A percentile compares a stretch with the other conserved stretches of the same genome.
phyloP scores from a whole-genome alignment of 805 yeast genomes.

The Priceomyces castillae region DNA sequence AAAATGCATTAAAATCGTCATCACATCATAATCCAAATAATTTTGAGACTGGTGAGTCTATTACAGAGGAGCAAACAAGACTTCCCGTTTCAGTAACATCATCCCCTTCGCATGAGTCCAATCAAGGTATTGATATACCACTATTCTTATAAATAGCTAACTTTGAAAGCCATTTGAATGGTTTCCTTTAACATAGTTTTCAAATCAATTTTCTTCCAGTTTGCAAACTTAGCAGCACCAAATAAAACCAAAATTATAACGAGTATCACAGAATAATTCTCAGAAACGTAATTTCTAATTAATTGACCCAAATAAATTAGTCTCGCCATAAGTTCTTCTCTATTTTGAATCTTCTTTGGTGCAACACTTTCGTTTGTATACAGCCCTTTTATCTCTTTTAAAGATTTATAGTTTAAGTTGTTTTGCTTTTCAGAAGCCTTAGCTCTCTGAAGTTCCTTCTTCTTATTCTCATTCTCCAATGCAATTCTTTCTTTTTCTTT shows the following conservation, averaged over 20 bases:
- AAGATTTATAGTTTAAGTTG: slow-evolving; percentile 27
- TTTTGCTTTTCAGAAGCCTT: slow-evolving; percentile 18
- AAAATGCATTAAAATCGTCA: not conserved
- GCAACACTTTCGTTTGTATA: slow-evolving; percentile 4
- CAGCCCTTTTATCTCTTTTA: slow-evolving; percentile 26
- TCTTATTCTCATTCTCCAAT: slow-evolving; percentile 14
- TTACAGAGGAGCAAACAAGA: not conserved
- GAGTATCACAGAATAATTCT: slow-evolving; percentile 29
- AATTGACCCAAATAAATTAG: slow-evolving; percentile 17
- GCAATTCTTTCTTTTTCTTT: slow-evolving; percentile 13
- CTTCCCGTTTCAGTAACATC: not conserved
- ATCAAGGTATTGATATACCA: slow-evolving; percentile 46
- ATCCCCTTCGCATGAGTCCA: slow-evolving; percentile 16
- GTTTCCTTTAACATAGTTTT: slow-evolving; percentile 34
- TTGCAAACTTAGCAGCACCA: slow-evolving; percentile 19
- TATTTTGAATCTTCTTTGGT: slow-evolving; percentile 1
- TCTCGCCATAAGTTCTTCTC: slow-evolving; percentile 12
- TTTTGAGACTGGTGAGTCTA: not conserved
- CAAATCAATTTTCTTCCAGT: slow-evolving; percentile 24
- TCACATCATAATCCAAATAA: not conserved
- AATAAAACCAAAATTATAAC: slow-evolving; percentile 20
- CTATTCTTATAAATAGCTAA: slow-evolving; percentile 40
- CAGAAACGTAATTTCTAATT: slow-evolving; percentile 20
- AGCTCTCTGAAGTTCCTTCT: slow-evolving; percentile 18
- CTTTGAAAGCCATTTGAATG: slow-evolving; percentile 43